Evolutionary conservation across 805 yeast genomes (phyloP), one percentile per base, ranked within the genome.

Genomic region (Sugiyamaella americana): DNA sequence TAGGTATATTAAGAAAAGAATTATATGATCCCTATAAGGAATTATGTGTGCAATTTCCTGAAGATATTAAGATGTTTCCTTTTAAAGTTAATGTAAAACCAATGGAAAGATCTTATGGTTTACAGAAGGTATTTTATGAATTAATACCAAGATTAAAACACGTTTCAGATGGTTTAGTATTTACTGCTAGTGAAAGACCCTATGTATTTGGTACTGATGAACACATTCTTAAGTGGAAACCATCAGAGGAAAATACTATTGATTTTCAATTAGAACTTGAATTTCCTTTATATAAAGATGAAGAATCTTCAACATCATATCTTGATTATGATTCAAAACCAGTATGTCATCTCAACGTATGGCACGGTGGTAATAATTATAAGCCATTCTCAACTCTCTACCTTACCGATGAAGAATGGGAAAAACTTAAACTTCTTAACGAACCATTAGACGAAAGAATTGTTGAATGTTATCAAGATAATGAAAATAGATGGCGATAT

Each of bases 221-320:
- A 0, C 78, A 87, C 4, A 70, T 93, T 42, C 68, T 93, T 46
- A 93, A 94, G 66, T 93, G 99, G 99, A 93, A 93, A 60, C 98
- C 98, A 2, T 87, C 95, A 10, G 86, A 86, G 52, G 98, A 91
- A 64, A 94, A 93, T 58, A 84, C 97, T 0, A 78, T 94, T 38
- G 99, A 93, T 65, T 93, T 87, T 66, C 81, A 81, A 60, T 64
- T 93, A 50, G 72, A 73, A 29, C 64, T 87, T 49, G 73, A 74
- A 30, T 85, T 86, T 57, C 78, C 80, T 16, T 55, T 65, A 5
- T 79, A 55, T 55, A 74, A 74, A 40, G 91, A 84, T 60, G 76
- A 76, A 4, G 85, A 80, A 46, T 67, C 82, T 57, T 61, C 58
- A 23, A 64, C 69, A 22, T 69, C 70, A 37, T 88, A 87, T 59